Evolutionary conservation across 2,329 filamentous ascomycete genomes (phyloP), one percentile per base, ranked within the genome.

Genomic region (Metarhizium guizhouense): DNA sequence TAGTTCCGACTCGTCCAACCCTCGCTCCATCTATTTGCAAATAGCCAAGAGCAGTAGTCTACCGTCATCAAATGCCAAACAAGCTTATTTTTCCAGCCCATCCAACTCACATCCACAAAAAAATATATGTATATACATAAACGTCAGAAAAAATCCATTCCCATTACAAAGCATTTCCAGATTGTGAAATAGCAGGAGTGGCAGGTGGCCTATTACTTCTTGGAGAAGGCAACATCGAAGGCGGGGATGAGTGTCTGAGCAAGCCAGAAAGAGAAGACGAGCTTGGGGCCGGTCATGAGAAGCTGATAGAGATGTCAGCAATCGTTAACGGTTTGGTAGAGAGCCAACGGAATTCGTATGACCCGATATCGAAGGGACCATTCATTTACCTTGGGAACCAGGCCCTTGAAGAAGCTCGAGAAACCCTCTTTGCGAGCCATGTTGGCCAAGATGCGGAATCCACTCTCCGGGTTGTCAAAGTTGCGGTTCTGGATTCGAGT

Each of bases 201-300:
- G 47, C 50, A 25, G 16, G n/a, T 3, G 6, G 32, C 32, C 49
- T 40, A 8, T 30, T 18, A 54, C 47, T 18, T 50, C 48, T 52
- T 56, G 18, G 56, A 54, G 56, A 80, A 65, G 60, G 73, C 73
- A 56, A 64, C 69, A 64, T 84, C 89, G 72, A 97, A 97, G 43
- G 91, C 87, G 53, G 94, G 94, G 69, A 99, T 99, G 66, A 99
- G 79, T 34, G 94, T 97, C 80, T 99, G 94, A 56, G 94, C 94
- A 69, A 99, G 84, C 94, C 94, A 99, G 85, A 99, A 99, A 59
- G 92, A 96, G 80, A 99, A 99, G 60, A 97, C 94, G 58, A 99
- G 82, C 83, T 99, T 99, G 60, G 94, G 94, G 29, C 94, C 95
- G 16, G 94, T 99, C 94, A 99, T 99, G 67, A 99, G 82, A 61